Percentiles rank a stretch among this genome's conserved stretches.
Evolutionary conservation across 2,329 filamentous ascomycete species (phyloP).

Genomic region (Helicocarpus griseus): DNA sequence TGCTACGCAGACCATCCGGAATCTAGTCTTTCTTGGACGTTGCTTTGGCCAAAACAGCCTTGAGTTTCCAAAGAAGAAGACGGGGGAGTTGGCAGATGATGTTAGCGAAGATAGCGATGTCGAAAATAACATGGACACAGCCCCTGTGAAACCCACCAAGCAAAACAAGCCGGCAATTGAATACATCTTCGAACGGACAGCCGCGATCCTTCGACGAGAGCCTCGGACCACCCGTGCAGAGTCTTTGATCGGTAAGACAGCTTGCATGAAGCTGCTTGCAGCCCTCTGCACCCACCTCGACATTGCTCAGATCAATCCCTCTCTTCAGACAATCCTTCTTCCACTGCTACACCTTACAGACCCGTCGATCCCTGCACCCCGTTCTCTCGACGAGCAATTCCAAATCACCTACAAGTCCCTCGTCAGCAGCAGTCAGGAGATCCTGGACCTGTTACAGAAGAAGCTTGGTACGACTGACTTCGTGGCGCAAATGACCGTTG

Average conservation of each 20-base stretch:
- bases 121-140: constrained; percentile 38
- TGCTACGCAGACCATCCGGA: constrained; percentile 68
- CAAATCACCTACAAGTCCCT: constrained; percentile 60
- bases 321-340: constrained; percentile 54
- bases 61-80: constrained; percentile 33
- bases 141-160: constrained; percentile 32
- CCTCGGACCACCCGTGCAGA: constrained; percentile 51
- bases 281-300: constrained; percentile 57
- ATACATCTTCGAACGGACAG: constrained; percentile 70
- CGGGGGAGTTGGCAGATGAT: constrained; percentile 31
- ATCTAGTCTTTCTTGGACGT: constrained; percentile 70
- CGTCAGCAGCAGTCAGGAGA: constrained; percentile 60
- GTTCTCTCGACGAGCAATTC: constrained; percentile 61
- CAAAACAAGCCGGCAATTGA: constrained; percentile 48
- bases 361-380: constrained; percentile 60
- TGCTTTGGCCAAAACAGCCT: constrained; percentile 50
- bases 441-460: constrained; percentile 74
- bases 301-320: constrained; percentile 47
- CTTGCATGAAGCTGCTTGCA: constrained; percentile 64
- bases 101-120: constrained; percentile 30
- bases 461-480: constrained; percentile 74
- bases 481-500: constrained; percentile 60
- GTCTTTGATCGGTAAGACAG: constrained; percentile 62
- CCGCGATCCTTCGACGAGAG: constrained; percentile 69
- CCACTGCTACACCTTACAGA: constrained; percentile 80